Evolutionary conservation across 108 stramenopile species (phyloP).

Genomic region (Nitzschia sp.): DNA sequence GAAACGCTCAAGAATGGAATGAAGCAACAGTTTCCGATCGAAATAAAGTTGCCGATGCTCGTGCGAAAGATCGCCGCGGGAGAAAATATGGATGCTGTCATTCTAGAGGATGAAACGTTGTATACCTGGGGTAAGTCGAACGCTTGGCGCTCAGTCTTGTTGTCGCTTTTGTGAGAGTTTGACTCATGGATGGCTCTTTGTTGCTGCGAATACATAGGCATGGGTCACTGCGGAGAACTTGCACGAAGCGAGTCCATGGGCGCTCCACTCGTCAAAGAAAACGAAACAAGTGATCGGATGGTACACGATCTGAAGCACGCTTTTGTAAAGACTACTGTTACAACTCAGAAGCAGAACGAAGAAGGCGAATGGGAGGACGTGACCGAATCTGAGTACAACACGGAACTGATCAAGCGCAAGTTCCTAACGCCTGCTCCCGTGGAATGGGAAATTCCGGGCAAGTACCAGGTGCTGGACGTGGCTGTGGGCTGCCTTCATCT

Average conservation of each 20-base stretch:
- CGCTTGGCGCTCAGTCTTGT: too few relatives aligned
- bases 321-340: constrained; percentile 9
- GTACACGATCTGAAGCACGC: constrained; percentile 21
- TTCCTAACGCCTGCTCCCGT: constrained; percentile 40
- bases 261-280: not conserved
- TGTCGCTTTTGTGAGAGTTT: too few relatives aligned
- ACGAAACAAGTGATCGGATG: constrained; percentile 4
- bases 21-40: constrained; percentile 22
- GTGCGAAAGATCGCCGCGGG: constrained; percentile 55
- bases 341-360: constrained; percentile 5
- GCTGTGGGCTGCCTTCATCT: constrained; percentile 86
- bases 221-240: constrained; percentile 29
- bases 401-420: constrained; percentile 20
- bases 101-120: constrained; percentile 56
- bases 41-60: constrained; percentile 27
- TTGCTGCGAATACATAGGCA: too few relatives aligned
- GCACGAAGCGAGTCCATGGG: constrained; percentile 30
- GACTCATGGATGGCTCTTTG: too few relatives aligned
- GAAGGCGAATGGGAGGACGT: constrained; percentile 9
- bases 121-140: constrained; percentile 66
- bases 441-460: constrained; percentile 19
- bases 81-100: constrained; percentile 51
- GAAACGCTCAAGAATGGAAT: constrained; percentile 35
- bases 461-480: constrained; percentile 50
- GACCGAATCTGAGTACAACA: not conserved